Base-by-base conservation (phyloP, 805 yeast genomes). In the Clavispora fructus region DNA sequence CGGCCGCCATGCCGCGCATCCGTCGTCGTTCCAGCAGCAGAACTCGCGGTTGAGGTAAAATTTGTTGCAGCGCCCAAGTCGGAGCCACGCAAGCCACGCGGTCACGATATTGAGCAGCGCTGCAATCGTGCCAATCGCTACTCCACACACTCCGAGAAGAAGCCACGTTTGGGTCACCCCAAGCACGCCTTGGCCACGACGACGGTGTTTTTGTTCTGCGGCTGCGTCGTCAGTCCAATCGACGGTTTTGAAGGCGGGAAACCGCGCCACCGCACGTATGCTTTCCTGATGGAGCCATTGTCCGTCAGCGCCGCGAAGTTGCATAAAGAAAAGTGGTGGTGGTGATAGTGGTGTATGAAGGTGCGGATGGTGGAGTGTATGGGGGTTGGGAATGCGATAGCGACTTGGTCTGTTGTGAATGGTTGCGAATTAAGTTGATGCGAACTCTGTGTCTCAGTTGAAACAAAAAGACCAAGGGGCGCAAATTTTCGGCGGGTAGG, bases 91-190 rank as follows among this genome's bases (percentile, higher is more conserved):
- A n/a, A 94, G 66, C 78, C 91, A 89, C 43, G 88, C 92, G 0
- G 98, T 89, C 14, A 89, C 74, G 14, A 92, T 78, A 57, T 87
- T 90, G 44, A 94, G 68, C 14, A 78, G 72, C 0, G 89, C 96
- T 0, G 99, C 98, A 33, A 89, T 83, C 1, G 78, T 57, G 4
- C 99, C 99, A 44, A 91, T 85, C 3, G 75, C 51, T 1, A 83
- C 60, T 0, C 98, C 99, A 48, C 89, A 87, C 1, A 75, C 54
- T 0, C 91, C 84, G 31, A 94, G 68, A 0, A 86, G 84, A 1
- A 89, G 57, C 86, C 97, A 89, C 46, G 79, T 78, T 55, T 78
- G 82, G 2, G 74, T 63, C 1, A 74, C 61, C 9, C 67, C 63
- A 26, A 65, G 45, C 2, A 73, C 28, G 37, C 62, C 33, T 50